These are phyloP conservation scores for Psilocybe cubensis DNA, from an alignment of 768 basidiomycete genomes.

Conservation along the genomic window DNA sequence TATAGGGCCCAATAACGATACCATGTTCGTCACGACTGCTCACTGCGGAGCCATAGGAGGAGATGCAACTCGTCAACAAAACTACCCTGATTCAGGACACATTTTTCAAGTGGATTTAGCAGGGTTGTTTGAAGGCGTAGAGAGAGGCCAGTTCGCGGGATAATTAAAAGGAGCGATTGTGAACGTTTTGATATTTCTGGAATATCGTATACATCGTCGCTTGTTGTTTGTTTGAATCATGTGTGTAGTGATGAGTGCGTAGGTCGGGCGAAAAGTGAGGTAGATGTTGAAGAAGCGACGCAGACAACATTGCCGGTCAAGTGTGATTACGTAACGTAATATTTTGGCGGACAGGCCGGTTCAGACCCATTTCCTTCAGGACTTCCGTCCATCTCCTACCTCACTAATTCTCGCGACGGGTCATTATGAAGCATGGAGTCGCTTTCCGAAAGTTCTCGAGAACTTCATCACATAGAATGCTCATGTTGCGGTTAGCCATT, in stretches of 20 bases:
- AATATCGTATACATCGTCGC: too few relatives aligned
- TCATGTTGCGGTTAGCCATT: slow-evolving; percentile 81
- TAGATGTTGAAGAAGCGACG: neutral
- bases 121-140: slow-evolving; percentile 44
- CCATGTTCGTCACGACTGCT: slow-evolving; percentile 64
- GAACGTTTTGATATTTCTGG: too few relatives aligned
- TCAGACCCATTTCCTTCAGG: neutral
- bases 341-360: neutral
- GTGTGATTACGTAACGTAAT: slow-evolving; percentile 11
- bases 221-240: neutral
- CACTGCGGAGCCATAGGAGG: slow-evolving; percentile 65
- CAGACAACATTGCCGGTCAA: too few relatives aligned
- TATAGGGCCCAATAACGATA: slow-evolving; percentile 64
- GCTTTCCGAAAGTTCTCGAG: slow-evolving; percentile 92
- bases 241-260: neutral
- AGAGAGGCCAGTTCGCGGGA: slow-evolving; percentile 36
- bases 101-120: slow-evolving; percentile 54
- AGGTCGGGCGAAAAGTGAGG: neutral
- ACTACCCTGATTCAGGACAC: slow-evolving; percentile 60
- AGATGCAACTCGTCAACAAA: slow-evolving; percentile 47
- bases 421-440: slow-evolving; percentile 89
- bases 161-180: slow-evolving; percentile 16
- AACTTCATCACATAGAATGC: slow-evolving; percentile 88
- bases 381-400: neutral
- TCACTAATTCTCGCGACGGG: neutral